A percentile compares a stretch with the other conserved stretches of the same genome.
Conservation (phyloP, 192 early-diverging fungal genomes). For the Irineochytrium annulatum region DNA sequence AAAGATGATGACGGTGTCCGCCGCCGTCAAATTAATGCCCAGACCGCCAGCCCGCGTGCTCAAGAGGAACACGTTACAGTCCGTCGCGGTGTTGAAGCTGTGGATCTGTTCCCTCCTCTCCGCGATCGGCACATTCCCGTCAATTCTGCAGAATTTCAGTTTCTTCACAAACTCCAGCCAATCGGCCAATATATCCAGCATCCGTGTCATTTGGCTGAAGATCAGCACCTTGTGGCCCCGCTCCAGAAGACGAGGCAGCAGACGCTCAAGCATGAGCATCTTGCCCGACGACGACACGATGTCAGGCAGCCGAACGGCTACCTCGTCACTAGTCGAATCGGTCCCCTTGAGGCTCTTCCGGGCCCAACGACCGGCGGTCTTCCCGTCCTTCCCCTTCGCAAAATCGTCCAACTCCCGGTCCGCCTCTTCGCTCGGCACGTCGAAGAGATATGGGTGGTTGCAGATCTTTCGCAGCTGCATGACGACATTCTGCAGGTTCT, state of each 20-base stretch:
- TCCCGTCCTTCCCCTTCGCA: not conserved
- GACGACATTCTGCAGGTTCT: conserved; percentile 43
- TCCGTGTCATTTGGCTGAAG: conserved; percentile 88
- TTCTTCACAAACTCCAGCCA: conserved; percentile 32
- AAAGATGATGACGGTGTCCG: conserved; percentile 97
- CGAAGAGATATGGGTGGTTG: conserved; percentile 94
- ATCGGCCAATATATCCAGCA: conserved; percentile 80
- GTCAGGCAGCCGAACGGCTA: conserved; percentile 25
- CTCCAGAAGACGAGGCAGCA: conserved; percentile 74
- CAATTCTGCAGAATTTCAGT: conserved; percentile 40
- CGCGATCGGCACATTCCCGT: conserved; percentile 39
- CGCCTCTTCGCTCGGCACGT: conserved; percentile 67
- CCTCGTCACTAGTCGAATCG: conserved; percentile 2
- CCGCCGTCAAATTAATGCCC: conserved; percentile 93
- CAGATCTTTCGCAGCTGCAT: conserved; percentile 96
- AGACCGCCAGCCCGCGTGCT: conserved; percentile 93
- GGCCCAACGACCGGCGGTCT: not conserved
- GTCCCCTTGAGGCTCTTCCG: not conserved
- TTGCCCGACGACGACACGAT: conserved; percentile 79
- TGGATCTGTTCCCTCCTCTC: conserved; percentile 39
- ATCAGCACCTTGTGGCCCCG: conserved; percentile 88
- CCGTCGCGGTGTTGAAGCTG: conserved; percentile 41
- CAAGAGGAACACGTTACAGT: conserved; percentile 70
- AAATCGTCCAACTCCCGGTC: conserved; percentile 16
- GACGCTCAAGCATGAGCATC: conserved; percentile 75